These are phyloP conservation scores for Cryphonectria parasitica DNA, from an alignment of 2,329 filamentous ascomycete species.

Conservation along the genomic window DNA sequence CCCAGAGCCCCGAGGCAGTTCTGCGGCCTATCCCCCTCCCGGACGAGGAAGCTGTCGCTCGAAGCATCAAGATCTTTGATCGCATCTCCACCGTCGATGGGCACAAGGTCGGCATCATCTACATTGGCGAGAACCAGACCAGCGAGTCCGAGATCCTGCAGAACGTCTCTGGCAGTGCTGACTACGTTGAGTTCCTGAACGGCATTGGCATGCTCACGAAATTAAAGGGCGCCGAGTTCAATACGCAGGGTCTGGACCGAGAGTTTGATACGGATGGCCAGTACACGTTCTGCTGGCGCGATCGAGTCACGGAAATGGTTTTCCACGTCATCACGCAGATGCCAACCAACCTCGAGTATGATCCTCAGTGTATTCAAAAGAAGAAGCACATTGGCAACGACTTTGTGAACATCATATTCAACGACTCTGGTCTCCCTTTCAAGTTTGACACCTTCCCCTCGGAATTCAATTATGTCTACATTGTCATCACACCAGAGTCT, in stretches of 20 bases:
- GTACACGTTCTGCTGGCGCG: conserved; percentile 91
- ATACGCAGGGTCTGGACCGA: conserved; percentile 88
- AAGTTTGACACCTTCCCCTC: conserved; percentile 90
- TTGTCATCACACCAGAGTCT: conserved; percentile 89
- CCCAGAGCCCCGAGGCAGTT: conserved; percentile 58
- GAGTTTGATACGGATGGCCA: conserved; percentile 79
- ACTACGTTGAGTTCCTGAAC: conserved; percentile 85
- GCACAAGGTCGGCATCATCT: conserved; percentile 93
- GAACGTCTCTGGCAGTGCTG: conserved; percentile 83
- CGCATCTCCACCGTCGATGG: conserved; percentile 88
- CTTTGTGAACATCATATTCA: conserved; percentile 97
- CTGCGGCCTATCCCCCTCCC: conserved; percentile 78
- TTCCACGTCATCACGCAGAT: conserved; percentile 98
- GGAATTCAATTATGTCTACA: conserved; percentile 96
- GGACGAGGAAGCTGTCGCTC: conserved; percentile 66
- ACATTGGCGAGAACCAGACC: conserved; percentile 85
- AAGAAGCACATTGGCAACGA: conserved; percentile 97
- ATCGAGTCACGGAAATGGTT: conserved; percentile 91
- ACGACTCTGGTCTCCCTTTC: conserved; percentile 90
- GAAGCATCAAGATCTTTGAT: conserved; percentile 83
- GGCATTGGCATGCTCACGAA: conserved; percentile 81
- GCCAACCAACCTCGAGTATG: conserved; percentile 81
- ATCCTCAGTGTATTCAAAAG: conserved; percentile 79
- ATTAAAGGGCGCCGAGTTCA: conserved; percentile 83
- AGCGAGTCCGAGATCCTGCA: conserved; percentile 82